These are phyloP conservation scores for Bipolaris bicolor DNA, from an alignment of 2,329 filamentous ascomycete genomes.

Conservation along the genomic window DNA sequence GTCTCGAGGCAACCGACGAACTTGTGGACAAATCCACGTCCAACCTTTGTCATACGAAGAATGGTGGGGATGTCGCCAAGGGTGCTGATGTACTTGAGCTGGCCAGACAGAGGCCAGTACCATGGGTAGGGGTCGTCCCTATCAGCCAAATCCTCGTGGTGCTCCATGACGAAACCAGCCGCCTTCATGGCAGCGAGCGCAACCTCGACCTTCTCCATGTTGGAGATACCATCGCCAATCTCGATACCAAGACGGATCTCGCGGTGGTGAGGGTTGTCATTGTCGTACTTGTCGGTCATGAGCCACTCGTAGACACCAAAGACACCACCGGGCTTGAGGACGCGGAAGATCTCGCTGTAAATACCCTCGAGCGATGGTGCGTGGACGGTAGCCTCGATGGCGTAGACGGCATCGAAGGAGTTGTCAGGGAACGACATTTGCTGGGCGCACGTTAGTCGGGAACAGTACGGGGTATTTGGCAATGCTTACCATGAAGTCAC, in stretches of 20 bases:
- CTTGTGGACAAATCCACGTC: slow-evolving; percentile 75
- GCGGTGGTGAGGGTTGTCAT: slow-evolving; percentile 83
- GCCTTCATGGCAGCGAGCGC: slow-evolving; percentile 81
- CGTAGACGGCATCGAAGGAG: slow-evolving; percentile 92
- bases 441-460: slow-evolving; percentile 48
- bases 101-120: slow-evolving; percentile 91
- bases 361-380: slow-evolving; percentile 89
- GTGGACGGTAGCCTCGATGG: slow-evolving; percentile 96
- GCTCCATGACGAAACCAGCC: slow-evolving; percentile 83
- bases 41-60: slow-evolving; percentile 85
- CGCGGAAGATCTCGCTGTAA: slow-evolving; percentile 92
- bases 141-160: slow-evolving; percentile 85
- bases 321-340: slow-evolving; percentile 91
- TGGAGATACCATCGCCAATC: slow-evolving; percentile 93
- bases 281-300: slow-evolving; percentile 96
- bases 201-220: slow-evolving; percentile 90
- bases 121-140: slow-evolving; percentile 78
- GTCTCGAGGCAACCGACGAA: slow-evolving; percentile 79
- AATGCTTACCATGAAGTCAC: slow-evolving; percentile 82
- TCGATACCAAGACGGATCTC: slow-evolving; percentile 94
- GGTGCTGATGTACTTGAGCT: slow-evolving; percentile 82
- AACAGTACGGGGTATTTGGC: background rate
- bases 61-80: slow-evolving; percentile 82
- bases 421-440: slow-evolving; percentile 96
- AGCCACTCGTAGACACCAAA: slow-evolving; percentile 99